Evolutionary conservation across 31 red algal genomes (phyloP), one percentile per base, ranked within the genome.

Genomic region (Odonthalia washingtoniensis): DNA sequence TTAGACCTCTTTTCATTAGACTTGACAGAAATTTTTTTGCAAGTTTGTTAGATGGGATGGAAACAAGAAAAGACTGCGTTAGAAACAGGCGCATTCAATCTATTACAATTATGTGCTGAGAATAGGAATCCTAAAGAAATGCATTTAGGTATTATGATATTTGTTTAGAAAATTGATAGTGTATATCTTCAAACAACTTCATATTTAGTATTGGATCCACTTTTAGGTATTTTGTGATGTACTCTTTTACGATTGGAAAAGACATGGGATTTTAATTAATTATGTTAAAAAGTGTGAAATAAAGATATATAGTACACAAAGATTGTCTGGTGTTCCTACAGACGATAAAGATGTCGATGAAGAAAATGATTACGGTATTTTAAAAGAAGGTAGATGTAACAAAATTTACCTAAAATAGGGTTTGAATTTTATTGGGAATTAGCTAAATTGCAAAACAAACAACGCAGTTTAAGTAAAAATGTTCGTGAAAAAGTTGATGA

Each of bases 221-320:
- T 92, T 12, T 40, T 92, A 46, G 41, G 32, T 1, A 41, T 92
- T 32, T 92, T 81, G 90, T 65, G 60, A 37, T 64, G 40, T 26
- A 42, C 78, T 14, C 74, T 92, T 57, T 40, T 82, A 5, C 36
- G 66, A 1, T 21, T 52, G 31, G 42, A 92, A 86, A 53, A 41
- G 90, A n/a, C 60, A 79, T 30, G 44, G 40, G 28, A 80, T 92
- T 75, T 5, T 92, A 4, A 53, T 38, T 1, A 82, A 92, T 16
- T 75, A 81, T 67, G 27, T 92, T 34, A 86, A 86, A 45, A 63
- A 72, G 36, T 85, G 78, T 57, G 90, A 92, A 62, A 72, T 81
- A 27, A 81, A 86, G 75, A 18, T 80, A 16, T 44, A 75, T 6
- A 57, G 49, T 21, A 14, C 49, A 57, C 12, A 57, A 57, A 21